Evolutionary conservation across 176 grass and related monocot species (phyloP).

Genomic region (Calamus simplicifolius): DNA sequence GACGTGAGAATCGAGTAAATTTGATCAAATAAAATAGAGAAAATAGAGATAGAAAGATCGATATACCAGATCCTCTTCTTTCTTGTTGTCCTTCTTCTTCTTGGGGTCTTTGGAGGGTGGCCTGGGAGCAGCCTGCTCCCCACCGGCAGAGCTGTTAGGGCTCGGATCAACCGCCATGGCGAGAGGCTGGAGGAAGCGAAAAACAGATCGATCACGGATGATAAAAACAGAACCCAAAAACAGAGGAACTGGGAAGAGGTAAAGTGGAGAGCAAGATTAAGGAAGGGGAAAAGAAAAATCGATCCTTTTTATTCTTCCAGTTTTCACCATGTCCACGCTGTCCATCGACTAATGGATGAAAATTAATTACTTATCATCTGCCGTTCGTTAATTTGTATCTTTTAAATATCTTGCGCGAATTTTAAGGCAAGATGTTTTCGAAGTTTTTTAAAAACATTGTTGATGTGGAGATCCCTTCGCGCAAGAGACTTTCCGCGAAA

Average conservation of each 20-base stretch:
- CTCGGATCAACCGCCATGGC: background rate
- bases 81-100: conserved; percentile 23
- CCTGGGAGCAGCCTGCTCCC: background rate
- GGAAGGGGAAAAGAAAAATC: no score
- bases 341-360: no score
- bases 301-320: no score
- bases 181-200: background rate
- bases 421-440: no score
- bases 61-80: conserved; percentile 19
- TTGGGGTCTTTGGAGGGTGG: conserved; percentile 2
- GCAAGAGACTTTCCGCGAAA: no score
- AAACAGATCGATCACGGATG: background rate
- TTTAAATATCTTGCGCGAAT: no score
- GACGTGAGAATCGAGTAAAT: background rate
- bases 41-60: conserved; percentile 1
- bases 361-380: no score
- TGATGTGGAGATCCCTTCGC: no score
- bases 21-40: conserved; percentile 12
- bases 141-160: background rate
- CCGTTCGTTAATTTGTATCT: no score
- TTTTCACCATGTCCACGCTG: no score
- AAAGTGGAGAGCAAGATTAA: no score
- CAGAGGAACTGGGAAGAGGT: background rate
- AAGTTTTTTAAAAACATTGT: no score
- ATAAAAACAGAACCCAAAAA: background rate